These are phyloP conservation scores for Phanerochaete sordida DNA, from an alignment of 768 basidiomycete genomes.

Conservation along the genomic window DNA sequence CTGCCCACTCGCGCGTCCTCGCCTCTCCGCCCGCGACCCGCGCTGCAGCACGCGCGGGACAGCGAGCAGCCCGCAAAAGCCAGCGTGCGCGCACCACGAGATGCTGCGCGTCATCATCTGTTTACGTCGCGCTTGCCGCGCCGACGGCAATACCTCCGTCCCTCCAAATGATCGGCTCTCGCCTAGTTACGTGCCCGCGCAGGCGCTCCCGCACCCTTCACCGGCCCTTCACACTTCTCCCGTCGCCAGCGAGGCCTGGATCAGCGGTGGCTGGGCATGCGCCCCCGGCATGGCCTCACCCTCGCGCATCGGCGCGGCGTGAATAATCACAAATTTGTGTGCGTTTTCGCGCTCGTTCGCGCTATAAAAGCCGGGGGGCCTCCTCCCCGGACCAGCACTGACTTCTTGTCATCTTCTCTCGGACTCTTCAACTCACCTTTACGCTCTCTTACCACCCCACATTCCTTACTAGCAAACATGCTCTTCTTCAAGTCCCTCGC, in stretches of 20 bases:
- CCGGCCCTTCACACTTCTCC: conserved; percentile 1
- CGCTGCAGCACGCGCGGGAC: background rate
- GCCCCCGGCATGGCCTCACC: background rate
- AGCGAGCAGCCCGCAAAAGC: background rate
- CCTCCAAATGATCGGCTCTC: background rate
- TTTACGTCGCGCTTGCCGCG: background rate
- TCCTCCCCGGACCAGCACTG: background rate
- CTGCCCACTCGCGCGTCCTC: too few relatives aligned
- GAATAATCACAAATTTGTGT: background rate
- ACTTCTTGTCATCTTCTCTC: background rate
- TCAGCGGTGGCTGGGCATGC: background rate
- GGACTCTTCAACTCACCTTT: conserved; percentile 1
- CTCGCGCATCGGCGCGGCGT: background rate
- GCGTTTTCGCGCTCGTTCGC: background rate
- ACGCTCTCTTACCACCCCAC: conserved; percentile 23
- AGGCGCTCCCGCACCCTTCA: background rate
- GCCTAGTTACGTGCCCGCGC: background rate
- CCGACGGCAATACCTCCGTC: background rate
- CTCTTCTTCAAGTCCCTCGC: conserved; percentile 28
- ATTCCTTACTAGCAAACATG: conserved; percentile 33
- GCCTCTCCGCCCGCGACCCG: too few relatives aligned
- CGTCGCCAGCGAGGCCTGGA: background rate
- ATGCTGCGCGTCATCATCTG: background rate
- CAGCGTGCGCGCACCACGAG: too few relatives aligned
- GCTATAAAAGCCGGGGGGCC: background rate